Percentiles rank a stretch among this genome's conserved stretches.
These are phyloP conservation scores for Torulaspora pretoriensis DNA, from an alignment of 1,139 yeast species.

Conservation along the genomic window DNA sequence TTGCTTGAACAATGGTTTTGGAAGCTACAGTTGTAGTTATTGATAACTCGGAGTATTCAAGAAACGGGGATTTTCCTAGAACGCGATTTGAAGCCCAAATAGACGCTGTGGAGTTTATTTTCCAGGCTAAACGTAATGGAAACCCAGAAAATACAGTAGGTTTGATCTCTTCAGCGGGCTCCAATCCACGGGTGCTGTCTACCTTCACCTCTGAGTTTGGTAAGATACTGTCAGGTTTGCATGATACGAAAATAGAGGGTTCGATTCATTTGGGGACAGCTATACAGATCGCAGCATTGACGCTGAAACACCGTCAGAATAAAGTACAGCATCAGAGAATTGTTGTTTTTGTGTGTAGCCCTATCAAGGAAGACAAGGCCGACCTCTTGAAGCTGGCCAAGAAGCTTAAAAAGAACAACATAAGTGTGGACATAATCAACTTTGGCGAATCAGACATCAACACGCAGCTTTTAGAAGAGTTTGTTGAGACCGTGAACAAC, in stretches of 20 bases:
- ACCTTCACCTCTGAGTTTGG: constrained; percentile 89
- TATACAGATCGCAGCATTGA: constrained; percentile 94
- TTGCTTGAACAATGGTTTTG: constrained; percentile 58
- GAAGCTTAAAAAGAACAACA: constrained; percentile 87
- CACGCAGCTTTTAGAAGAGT: constrained; percentile 74
- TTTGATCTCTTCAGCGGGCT: constrained; percentile 80
- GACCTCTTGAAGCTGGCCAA: constrained; percentile 76
- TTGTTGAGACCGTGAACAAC: constrained; percentile 65
- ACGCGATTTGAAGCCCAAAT: constrained; percentile 90
- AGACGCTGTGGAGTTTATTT: constrained; percentile 86
- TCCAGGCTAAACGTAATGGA: constrained; percentile 77
- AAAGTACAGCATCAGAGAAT: constrained; percentile 89
- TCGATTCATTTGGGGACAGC: constrained; percentile 70
- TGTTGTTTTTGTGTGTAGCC: constrained; percentile 85
- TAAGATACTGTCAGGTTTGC: constrained; percentile 80
- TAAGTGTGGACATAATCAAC: constrained; percentile 84
- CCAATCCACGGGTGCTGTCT: constrained; percentile 77
- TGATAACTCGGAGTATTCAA: constrained; percentile 92
- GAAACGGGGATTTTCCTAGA: constrained; percentile 91
- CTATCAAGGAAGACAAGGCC: constrained; percentile 66
- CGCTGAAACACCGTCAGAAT: constrained; percentile 93
- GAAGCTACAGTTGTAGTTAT: constrained; percentile 95
- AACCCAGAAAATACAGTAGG: constrained; percentile 97
- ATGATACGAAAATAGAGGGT: constrained; percentile 75
- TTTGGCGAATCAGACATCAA: constrained; percentile 87